phyloP scores from a whole-genome alignment of 2,329 filamentous ascomycete genomes.

The Fusarium falciforme region DNA sequence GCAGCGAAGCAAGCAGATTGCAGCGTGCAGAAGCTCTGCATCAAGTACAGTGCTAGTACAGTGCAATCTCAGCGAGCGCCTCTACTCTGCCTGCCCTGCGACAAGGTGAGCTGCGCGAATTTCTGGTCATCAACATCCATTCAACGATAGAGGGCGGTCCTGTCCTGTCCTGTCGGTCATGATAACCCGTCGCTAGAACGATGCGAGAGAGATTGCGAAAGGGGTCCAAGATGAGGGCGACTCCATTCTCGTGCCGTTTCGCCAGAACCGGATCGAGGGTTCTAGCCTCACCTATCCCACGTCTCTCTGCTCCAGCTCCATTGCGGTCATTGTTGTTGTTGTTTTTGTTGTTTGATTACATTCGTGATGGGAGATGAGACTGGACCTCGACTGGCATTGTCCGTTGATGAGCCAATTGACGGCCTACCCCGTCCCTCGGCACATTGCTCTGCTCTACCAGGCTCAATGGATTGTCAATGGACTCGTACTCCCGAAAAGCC shows the following conservation, averaged over 20 bases:
- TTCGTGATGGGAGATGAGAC: constrained; percentile 20
- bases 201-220: constrained; percentile 31
- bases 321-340: neutral
- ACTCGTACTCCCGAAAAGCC: neutral
- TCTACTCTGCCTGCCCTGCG: neutral
- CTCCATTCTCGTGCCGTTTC: constrained; percentile 18
- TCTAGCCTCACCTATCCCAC: neutral
- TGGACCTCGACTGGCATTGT: constrained; percentile 16
- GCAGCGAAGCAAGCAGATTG: constrained; percentile 9
- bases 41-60: constrained; percentile 23
- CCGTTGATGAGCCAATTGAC: constrained; percentile 16
- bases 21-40: neutral
- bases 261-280: neutral
- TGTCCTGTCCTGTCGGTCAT: neutral
- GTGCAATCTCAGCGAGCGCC: constrained; percentile 3
- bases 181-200: constrained; percentile 8
- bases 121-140: constrained; percentile 10
- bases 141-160: neutral
- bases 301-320: neutral
- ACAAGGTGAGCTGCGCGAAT: constrained; percentile 33
- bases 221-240: constrained; percentile 16
- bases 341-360: constrained; percentile 24
- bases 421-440: neutral
- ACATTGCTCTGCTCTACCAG: neutral
- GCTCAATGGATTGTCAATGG: neutral